Evolutionary conservation across 768 basidiomycete species (phyloP).

Genomic region (Tylopilus rubrobrunneus): DNA sequence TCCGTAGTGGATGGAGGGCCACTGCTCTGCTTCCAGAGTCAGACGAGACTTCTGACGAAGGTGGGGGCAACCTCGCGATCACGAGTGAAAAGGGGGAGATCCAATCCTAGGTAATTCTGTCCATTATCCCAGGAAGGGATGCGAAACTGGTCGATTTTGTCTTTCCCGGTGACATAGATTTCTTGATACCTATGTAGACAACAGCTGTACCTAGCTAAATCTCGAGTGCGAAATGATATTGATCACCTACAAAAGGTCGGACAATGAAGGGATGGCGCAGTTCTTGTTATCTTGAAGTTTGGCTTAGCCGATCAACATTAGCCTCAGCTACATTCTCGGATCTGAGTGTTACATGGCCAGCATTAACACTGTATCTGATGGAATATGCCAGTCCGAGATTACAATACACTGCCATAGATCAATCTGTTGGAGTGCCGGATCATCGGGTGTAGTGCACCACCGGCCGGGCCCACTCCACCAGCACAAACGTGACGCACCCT

Average conservation of each 20-base stretch:
- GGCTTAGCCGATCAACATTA: no score
- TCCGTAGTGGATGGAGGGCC: conserved; percentile 70
- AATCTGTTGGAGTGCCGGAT: neutral
- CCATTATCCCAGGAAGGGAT: neutral
- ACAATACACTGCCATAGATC: neutral
- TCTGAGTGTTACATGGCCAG: no score
- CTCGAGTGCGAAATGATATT: no score
- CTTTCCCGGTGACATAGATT: neutral
- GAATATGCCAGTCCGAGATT: neutral
- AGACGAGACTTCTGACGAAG: neutral
- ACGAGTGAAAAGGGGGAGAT: conserved; percentile 11
- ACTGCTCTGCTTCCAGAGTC: conserved; percentile 37
- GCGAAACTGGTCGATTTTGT: neutral
- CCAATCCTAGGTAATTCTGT: conserved; percentile 6
- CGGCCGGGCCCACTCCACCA: neutral
- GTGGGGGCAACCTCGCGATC: conserved; percentile 1
- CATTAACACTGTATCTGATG: neutral
- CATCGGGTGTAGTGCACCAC: neutral
- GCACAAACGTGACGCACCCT: neutral
- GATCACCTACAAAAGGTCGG: no score
- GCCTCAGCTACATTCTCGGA: no score
- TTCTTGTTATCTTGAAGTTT: no score
- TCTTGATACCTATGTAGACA: no score
- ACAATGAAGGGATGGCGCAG: no score
- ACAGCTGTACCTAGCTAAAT: no score